Evolutionary conservation across 2,329 filamentous ascomycete species (phyloP).

Genomic region (Chaetomium globosum): DNA sequence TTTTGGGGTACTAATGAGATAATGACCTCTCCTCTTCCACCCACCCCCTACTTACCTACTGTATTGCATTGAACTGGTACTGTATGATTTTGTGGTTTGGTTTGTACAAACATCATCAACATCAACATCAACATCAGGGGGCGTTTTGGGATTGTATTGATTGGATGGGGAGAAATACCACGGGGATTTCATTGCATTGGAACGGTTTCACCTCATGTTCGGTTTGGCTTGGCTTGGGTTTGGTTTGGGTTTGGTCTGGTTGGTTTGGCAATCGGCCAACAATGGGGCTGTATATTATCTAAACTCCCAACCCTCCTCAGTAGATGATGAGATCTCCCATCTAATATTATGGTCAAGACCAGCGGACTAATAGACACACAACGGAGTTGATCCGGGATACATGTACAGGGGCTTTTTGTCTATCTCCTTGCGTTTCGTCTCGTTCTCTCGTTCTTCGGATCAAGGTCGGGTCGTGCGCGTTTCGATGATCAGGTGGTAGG

Average conservation of each 20-base stretch:
- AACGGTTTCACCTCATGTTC: conserved; percentile 5
- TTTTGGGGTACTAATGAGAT: background rate
- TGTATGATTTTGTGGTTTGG: background rate
- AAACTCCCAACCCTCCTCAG: conserved; percentile 21
- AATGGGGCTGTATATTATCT: conserved; percentile 5
- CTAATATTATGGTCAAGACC: conserved; percentile 16
- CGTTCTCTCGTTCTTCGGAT: background rate
- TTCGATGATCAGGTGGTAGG: background rate
- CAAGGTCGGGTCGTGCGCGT: background rate
- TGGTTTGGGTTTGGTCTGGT: background rate
- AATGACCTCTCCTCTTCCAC: background rate
- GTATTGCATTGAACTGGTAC: background rate
- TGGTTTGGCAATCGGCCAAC: background rate
- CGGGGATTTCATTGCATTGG: background rate
- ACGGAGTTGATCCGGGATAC: conserved; percentile 7
- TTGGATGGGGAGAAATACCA: conserved; percentile 5
- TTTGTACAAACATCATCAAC: conserved; percentile 1
- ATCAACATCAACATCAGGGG: background rate
- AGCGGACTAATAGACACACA: background rate
- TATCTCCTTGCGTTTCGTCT: background rate
- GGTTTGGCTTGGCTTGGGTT: background rate
- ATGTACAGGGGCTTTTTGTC: conserved; percentile 6
- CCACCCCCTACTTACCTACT: background rate
- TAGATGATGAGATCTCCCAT: conserved; percentile 20
- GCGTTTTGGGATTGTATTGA: background rate